A percentile compares a stretch with the other conserved stretches of the same genome.
phyloP scores from a whole-genome alignment of 257 asterid genomes.

The Solanum sejunctum region DNA sequence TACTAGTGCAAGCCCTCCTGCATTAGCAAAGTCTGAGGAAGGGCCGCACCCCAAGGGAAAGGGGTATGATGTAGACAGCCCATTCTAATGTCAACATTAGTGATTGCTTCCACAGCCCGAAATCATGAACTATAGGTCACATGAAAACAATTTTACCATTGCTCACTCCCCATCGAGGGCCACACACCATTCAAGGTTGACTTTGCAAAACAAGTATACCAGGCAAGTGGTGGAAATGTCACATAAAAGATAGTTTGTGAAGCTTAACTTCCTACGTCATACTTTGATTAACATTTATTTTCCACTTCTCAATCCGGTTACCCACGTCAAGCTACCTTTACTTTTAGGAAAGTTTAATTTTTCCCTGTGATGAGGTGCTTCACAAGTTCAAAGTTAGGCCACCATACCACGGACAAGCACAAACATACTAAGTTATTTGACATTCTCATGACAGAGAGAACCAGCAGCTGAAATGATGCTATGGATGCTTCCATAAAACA shows the following conservation, averaged over 20 bases:
- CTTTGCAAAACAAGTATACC: neutral
- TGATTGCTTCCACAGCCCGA: too few relatives aligned
- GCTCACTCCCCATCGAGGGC: neutral
- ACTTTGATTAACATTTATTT: neutral
- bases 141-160: too few relatives aligned
- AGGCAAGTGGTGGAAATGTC: neutral
- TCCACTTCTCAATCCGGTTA: neutral
- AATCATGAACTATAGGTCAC: too few relatives aligned
- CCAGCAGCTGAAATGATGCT: neutral
- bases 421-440: neutral
- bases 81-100: too few relatives aligned
- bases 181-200: neutral
- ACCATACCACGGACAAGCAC: neutral
- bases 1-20: too few relatives aligned
- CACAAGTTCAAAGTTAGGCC: neutral
- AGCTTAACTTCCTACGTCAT: neutral
- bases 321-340: neutral
- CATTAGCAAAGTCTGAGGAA: too few relatives aligned
- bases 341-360: neutral
- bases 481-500: neutral
- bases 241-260: neutral
- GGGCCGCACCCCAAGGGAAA: too few relatives aligned
- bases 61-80: too few relatives aligned
- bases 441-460: neutral
- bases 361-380: neutral